Conservation (phyloP, 306 rosid genomes). For the Dryas alaskensis region DNA sequence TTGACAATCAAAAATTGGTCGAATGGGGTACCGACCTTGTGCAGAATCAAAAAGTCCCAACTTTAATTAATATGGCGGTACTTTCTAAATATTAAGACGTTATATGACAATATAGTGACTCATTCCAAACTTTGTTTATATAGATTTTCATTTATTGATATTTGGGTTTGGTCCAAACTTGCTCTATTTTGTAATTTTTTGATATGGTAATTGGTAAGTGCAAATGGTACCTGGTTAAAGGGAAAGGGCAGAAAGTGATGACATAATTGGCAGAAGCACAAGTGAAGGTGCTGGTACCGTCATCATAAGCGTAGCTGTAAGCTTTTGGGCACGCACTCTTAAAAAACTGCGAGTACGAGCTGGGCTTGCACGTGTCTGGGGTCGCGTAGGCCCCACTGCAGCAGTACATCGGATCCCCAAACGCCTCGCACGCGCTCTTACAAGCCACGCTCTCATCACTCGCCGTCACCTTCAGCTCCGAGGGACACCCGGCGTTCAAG, state of each 20-base stretch:
- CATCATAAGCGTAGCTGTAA: constrained; percentile 87
- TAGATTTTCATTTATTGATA: no score
- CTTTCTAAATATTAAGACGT: no score
- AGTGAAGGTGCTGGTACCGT: constrained; percentile 85
- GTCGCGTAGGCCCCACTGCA: constrained; percentile 72
- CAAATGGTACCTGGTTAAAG: constrained; percentile 44
- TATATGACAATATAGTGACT: no score
- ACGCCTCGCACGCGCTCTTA: constrained; percentile 90
- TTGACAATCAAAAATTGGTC: background rate
- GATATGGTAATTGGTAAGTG: background rate
- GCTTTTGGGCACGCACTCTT: constrained; percentile 80
- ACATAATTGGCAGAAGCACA: constrained; percentile 65
- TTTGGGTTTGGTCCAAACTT: no score
- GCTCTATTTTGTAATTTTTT: no score
- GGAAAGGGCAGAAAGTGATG: constrained; percentile 62
- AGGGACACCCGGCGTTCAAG: constrained; percentile 62
- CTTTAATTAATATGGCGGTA: no score
- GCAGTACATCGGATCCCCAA: constrained; percentile 71
- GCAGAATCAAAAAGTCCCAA: no score
- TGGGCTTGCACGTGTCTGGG: constrained; percentile 66
- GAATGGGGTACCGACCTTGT: background rate
- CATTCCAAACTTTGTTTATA: no score
- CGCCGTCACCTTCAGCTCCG: constrained; percentile 44
- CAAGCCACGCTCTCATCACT: constrained; percentile 61
- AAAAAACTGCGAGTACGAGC: constrained; percentile 64